Evolutionary conservation across 2,329 filamentous ascomycete species (phyloP).

Genomic region (Ophiostoma perfectum): DNA sequence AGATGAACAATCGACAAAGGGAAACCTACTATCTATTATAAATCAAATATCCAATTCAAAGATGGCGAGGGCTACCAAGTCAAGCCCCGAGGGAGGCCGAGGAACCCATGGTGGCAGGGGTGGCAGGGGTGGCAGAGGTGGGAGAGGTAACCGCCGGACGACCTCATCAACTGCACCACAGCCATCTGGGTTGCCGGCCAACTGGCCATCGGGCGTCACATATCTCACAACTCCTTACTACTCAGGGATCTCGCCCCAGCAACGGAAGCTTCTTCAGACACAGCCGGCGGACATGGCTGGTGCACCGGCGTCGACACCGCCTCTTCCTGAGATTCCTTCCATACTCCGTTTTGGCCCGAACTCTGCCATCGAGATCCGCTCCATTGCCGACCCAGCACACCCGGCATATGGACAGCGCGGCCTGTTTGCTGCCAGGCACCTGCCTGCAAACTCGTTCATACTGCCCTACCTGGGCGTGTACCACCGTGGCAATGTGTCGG

Average conservation of each 20-base stretch:
- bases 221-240: slow-evolving; percentile 50
- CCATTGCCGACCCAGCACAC: slow-evolving; percentile 47
- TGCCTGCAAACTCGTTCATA: slow-evolving; percentile 52
- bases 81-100: background rate
- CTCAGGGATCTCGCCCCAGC: slow-evolving; percentile 41
- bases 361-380: slow-evolving; percentile 48
- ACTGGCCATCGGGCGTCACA: slow-evolving; percentile 51
- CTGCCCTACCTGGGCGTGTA: slow-evolving; percentile 58
- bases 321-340: slow-evolving; percentile 23
- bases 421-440: slow-evolving; percentile 52
- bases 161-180: background rate
- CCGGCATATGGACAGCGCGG: slow-evolving; percentile 55
- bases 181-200: slow-evolving; percentile 39
- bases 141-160: background rate
- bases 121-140: background rate
- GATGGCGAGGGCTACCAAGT: background rate
- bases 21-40: too few relatives aligned
- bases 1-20: too few relatives aligned
- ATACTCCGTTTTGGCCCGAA: slow-evolving; percentile 39
- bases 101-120: background rate
- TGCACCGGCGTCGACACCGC: background rate
- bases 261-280: slow-evolving; percentile 38
- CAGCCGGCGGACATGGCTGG: slow-evolving; percentile 26
- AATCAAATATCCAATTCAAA: too few relatives aligned
- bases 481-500: slow-evolving; percentile 39